Evolutionary conservation across 148 eudicot species (phyloP).

Genomic region (Dysphania ambrosioides): DNA sequence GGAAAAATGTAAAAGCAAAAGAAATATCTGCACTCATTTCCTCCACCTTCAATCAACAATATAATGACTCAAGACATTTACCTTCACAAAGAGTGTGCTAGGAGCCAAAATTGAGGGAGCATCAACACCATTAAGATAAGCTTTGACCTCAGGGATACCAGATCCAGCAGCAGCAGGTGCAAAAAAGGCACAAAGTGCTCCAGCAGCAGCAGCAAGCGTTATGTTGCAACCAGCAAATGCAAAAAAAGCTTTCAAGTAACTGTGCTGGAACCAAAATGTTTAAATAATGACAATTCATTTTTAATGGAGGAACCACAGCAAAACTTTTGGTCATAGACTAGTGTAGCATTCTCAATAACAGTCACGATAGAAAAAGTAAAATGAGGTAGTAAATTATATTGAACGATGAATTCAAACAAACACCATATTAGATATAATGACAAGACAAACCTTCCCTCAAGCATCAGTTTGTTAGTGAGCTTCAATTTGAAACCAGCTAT

Average conservation of each 20-base stretch:
- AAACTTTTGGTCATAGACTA: not conserved
- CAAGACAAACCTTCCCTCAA: constrained; percentile 34
- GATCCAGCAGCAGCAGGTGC: constrained; percentile 62
- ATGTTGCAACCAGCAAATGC: constrained; percentile 50
- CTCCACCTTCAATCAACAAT: not conserved
- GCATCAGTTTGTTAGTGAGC: constrained; percentile 38
- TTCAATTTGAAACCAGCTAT: constrained; percentile 47
- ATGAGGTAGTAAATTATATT: not conserved
- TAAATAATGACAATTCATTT: constrained; percentile 11
- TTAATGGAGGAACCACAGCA: not conserved
- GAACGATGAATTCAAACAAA: not conserved
- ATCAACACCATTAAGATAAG: constrained; percentile 55
- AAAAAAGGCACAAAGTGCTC: constrained; percentile 44
- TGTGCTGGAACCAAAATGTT: constrained; percentile 30
- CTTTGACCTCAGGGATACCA: constrained; percentile 55
- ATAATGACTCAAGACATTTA: constrained; percentile 6
- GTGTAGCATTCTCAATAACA: not conserved
- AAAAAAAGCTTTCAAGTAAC: constrained; percentile 46
- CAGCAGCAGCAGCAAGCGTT: constrained; percentile 38
- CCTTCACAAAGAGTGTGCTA: constrained; percentile 50
- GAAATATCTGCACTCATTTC: not conserved
- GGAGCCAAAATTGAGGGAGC: constrained; percentile 58
- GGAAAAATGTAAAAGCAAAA: not conserved
- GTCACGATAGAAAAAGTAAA: not conserved
- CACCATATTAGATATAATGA: no score